Percentiles rank a stretch among this genome's conserved stretches.
phyloP scores from a whole-genome alignment of 768 basidiomycete genomes.

The Exsudoporus frostii region DNA sequence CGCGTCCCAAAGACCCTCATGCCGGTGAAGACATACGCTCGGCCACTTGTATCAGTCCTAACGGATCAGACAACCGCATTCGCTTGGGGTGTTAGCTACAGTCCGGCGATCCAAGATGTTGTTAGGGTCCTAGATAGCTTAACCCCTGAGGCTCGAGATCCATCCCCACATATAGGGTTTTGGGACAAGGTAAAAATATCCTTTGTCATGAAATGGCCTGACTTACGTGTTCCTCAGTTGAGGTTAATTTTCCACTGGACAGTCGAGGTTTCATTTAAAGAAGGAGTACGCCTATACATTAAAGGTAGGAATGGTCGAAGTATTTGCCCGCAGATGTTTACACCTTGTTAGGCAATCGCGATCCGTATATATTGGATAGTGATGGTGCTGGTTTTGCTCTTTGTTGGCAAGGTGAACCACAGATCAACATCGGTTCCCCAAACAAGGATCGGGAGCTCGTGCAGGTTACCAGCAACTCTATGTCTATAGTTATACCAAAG shows the following conservation, averaged over 20 bases:
- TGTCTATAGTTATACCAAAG: slow-evolving; percentile 85
- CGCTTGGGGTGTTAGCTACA: slow-evolving; percentile 87
- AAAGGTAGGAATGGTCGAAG: slow-evolving; percentile 57
- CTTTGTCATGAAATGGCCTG: not conserved
- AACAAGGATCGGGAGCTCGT: slow-evolving; percentile 76
- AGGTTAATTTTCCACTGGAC: slow-evolving; percentile 85
- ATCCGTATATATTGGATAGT: slow-evolving; percentile 69
- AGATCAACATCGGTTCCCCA: slow-evolving; percentile 62
- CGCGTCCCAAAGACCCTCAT: slow-evolving; percentile 86
- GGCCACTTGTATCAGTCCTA: slow-evolving; percentile 65
- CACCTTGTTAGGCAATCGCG: slow-evolving; percentile 59
- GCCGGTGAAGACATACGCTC: slow-evolving; percentile 91
- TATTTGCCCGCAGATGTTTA: slow-evolving; percentile 8
- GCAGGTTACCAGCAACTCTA: slow-evolving; percentile 76
- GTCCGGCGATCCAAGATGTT: slow-evolving; percentile 82
- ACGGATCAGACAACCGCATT: slow-evolving; percentile 66
- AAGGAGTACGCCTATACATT: slow-evolving; percentile 75
- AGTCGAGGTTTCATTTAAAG: slow-evolving; percentile 58
- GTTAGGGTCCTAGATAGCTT: slow-evolving; percentile 80
- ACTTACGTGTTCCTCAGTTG: slow-evolving; percentile 41
- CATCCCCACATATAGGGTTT: slow-evolving; percentile 82
- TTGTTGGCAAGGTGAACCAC: slow-evolving; percentile 76
- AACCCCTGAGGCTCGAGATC: slow-evolving; percentile 72
- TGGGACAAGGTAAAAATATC: slow-evolving; percentile 80
- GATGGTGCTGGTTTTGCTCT: slow-evolving; percentile 85